A percentile compares a stretch with the other conserved stretches of the same genome.
phyloP scores from a whole-genome alignment of 139 green algal genomes.

The Picocystis salinarum region DNA sequence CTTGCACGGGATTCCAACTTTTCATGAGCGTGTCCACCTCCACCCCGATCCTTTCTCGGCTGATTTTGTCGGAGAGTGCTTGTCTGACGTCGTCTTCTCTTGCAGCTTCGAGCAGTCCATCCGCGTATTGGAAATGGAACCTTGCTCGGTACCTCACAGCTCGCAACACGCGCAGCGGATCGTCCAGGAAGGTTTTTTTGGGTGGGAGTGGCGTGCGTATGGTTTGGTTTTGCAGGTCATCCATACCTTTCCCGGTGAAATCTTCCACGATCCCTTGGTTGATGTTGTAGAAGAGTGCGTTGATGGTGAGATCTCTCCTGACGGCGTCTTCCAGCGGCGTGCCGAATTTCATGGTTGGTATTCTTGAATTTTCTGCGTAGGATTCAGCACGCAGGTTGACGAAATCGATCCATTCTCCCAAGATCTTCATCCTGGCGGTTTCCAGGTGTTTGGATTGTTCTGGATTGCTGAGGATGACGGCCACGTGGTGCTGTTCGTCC shows the following conservation, averaged over 20 bases:
- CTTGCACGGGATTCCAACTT: too few relatives aligned
- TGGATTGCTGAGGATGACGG: slow-evolving; percentile 83
- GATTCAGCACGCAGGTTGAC: slow-evolving; percentile 89
- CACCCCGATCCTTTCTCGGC: slow-evolving; percentile 18
- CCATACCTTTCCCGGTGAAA: slow-evolving; percentile 54
- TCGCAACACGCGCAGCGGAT: slow-evolving; percentile 65
- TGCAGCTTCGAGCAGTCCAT: slow-evolving; percentile 46
- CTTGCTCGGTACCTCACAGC: slow-evolving; percentile 64
- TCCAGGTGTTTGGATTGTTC: slow-evolving; percentile 98
- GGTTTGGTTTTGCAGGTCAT: slow-evolving; percentile 61
- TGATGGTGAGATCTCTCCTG: slow-evolving; percentile 88
- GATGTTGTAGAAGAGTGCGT: slow-evolving; percentile 96
- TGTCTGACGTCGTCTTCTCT: slow-evolving; percentile 36
- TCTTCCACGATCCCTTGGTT: slow-evolving; percentile 62
- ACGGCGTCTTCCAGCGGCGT: slow-evolving; percentile 41
- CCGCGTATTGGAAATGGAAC: slow-evolving; percentile 71
- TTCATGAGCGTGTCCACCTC: too few relatives aligned
- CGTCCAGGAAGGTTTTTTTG: slow-evolving; percentile 75
- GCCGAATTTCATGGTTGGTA: slow-evolving; percentile 82
- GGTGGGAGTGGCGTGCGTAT: slow-evolving; percentile 81
- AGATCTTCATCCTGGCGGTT: slow-evolving; percentile 72
- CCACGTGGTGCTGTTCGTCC: slow-evolving; percentile 30
- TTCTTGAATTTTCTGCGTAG: slow-evolving; percentile 66
- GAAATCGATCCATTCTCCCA: slow-evolving; percentile 59
- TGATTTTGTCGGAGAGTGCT: slow-evolving; percentile 16